Conservation (phyloP, 1,284 basidiomycete genomes). For the Sanghuangporus weigelae region DNA sequence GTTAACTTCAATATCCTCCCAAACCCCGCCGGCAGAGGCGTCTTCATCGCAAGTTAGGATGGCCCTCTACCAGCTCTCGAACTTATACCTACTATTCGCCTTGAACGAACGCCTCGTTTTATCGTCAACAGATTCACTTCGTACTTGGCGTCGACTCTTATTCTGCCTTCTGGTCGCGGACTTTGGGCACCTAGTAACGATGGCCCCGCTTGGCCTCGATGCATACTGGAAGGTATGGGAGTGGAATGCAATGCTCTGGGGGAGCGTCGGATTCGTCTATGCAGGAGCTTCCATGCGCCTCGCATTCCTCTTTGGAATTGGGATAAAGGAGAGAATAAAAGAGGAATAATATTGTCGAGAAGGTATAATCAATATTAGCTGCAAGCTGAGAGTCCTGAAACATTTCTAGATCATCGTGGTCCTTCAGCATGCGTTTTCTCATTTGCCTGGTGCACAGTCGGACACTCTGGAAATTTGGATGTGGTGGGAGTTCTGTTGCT, state of each 20-base stretch:
- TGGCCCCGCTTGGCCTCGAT: constrained; percentile 40
- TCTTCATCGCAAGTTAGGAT: constrained; percentile 31
- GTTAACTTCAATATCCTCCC: background rate
- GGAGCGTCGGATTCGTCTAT: constrained; percentile 50
- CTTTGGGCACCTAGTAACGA: constrained; percentile 43
- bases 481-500: too few species aligned
- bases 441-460: too few species aligned
- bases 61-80: constrained; percentile 43
- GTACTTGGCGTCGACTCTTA: constrained; percentile 40
- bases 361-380: too few species aligned
- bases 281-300: constrained; percentile 37
- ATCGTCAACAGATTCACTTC: constrained; percentile 35
- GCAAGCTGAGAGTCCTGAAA: too few species aligned
- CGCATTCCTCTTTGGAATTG: constrained; percentile 35
- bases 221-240: constrained; percentile 38
- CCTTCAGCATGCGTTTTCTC: too few species aligned
- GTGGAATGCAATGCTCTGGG: constrained; percentile 52
- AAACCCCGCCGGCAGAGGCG: constrained; percentile 17
- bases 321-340: constrained; percentile 14
- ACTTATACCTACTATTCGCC: constrained; percentile 48
- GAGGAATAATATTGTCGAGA: too few species aligned
- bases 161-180: constrained; percentile 44
- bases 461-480: too few species aligned
- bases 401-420: too few species aligned
- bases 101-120: constrained; percentile 49